These are phyloP conservation scores for Erodium texanum DNA, from an alignment of 441 rosid species.

Conservation along the genomic window DNA sequence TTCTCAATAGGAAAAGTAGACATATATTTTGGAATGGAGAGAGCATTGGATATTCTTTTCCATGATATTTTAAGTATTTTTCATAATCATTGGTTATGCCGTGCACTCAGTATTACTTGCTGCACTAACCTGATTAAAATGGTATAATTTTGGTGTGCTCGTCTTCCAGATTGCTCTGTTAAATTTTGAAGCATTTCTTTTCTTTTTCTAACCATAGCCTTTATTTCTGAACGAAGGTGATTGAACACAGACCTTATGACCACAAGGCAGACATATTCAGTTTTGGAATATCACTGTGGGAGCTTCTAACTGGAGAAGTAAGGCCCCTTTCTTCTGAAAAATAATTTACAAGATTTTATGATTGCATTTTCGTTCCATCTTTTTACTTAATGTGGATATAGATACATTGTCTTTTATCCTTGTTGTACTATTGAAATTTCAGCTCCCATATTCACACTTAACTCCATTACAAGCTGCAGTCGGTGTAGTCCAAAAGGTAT, in stretches of 20 bases:
- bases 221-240: conserved; percentile 50
- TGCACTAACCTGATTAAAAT: not conserved
- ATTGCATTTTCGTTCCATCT: not conserved
- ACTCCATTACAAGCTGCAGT: conserved; percentile 95
- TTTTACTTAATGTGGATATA: conserved; percentile 5
- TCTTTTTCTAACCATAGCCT: conserved; percentile 20
- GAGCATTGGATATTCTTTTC: too few species aligned
- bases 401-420: not conserved
- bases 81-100: not conserved
- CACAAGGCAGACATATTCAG: conserved; percentile 88
- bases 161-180: not conserved
- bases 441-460: conserved; percentile 70
- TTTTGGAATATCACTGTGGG: conserved; percentile 81
- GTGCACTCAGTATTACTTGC: not conserved
- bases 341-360: not conserved
- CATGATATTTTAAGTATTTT: not conserved
- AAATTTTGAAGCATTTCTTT: conserved; percentile 1
- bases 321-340: conserved; percentile 15
- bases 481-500: conserved; percentile 94
- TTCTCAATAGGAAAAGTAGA: too few species aligned
- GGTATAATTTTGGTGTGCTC: not conserved
- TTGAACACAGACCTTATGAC: conserved; percentile 83
- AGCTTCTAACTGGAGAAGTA: conserved; percentile 88
- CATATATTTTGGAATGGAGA: too few species aligned
- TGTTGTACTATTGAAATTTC: conserved; percentile 22